phyloP scores from a whole-genome alignment of 2,329 filamentous ascomycete genomes.

The Arachnopeziza araneosa region DNA sequence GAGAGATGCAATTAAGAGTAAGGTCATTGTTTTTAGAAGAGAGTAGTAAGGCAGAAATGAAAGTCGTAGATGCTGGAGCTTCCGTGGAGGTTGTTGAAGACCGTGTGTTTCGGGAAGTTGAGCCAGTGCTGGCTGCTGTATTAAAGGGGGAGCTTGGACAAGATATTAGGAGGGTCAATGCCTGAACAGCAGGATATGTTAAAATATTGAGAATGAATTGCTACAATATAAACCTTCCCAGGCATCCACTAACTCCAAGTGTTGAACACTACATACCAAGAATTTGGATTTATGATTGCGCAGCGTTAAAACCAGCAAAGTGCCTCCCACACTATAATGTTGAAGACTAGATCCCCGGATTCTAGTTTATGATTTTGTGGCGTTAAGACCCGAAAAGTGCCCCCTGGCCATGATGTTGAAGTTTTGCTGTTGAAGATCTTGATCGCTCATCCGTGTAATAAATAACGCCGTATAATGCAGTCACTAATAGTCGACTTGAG shows the following conservation, averaged over 20 bases:
- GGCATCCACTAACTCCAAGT: background rate
- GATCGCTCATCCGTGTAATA: conserved; percentile 14
- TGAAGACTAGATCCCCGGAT: conserved; percentile 3
- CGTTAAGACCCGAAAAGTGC: conserved; percentile 32
- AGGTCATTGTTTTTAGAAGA: conserved; percentile 64
- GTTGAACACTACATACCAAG: conserved; percentile 4
- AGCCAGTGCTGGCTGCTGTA: conserved; percentile 40
- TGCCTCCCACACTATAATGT: conserved; percentile 15
- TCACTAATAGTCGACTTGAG: background rate
- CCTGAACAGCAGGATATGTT: conserved; percentile 1
- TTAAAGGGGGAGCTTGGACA: conserved; percentile 40
- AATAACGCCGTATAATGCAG: conserved; percentile 19
- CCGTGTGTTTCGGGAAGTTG: conserved; percentile 34
- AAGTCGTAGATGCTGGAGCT: conserved; percentile 48
- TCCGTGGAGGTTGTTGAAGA: conserved; percentile 52
- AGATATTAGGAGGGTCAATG: conserved; percentile 29
- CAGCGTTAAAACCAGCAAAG: conserved; percentile 32
- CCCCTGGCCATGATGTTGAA: conserved; percentile 7
- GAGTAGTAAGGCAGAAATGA: conserved; percentile 44
- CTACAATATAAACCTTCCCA: background rate
- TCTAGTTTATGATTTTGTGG: conserved; percentile 17
- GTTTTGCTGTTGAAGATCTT: conserved; percentile 31
- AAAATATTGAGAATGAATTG: background rate
- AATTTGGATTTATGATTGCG: conserved; percentile 5
- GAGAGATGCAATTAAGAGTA: conserved; percentile 75